phyloP scores from a whole-genome alignment of 2,329 filamentous ascomycete genomes.

The Tetracladium maxilliforme region DNA sequence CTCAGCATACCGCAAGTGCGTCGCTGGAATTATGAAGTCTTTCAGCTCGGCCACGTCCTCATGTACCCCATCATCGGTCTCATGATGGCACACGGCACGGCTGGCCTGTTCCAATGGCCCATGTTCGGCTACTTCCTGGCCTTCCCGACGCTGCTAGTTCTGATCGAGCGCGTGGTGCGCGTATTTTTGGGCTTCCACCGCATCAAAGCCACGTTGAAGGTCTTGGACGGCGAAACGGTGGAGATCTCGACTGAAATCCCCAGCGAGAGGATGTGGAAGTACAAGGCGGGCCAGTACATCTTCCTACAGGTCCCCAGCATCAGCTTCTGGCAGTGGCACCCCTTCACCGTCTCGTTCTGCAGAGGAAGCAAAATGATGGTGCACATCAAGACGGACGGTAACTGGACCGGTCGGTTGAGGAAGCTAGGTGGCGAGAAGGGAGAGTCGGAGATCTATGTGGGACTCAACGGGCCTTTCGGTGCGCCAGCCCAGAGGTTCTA shows the following conservation, averaged over 20 bases:
- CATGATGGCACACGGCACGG: constrained; percentile 37
- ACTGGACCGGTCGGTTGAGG: constrained; percentile 35
- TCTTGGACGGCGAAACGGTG: constrained; percentile 37
- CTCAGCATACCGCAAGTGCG: constrained; percentile 34
- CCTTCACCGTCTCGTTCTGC: constrained; percentile 42
- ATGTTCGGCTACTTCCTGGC: constrained; percentile 43
- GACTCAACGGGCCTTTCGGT: constrained; percentile 41
- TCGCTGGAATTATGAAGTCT: constrained; percentile 37
- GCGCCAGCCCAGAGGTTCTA: constrained; percentile 43
- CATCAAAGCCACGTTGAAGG: constrained; percentile 28
- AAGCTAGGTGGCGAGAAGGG: constrained; percentile 21
- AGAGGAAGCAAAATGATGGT: constrained; percentile 33
- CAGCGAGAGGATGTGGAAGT: constrained; percentile 30
- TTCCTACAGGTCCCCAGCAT: constrained; percentile 37
- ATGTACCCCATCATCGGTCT: constrained; percentile 43
- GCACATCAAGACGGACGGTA: constrained; percentile 42
- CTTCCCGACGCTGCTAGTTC: constrained; percentile 32
- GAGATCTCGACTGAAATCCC: constrained; percentile 31
- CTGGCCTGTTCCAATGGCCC: constrained; percentile 32
- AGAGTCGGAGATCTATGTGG: constrained; percentile 26
- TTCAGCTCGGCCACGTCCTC: constrained; percentile 39
- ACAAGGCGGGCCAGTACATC: constrained; percentile 41
- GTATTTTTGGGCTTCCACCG: constrained; percentile 28
- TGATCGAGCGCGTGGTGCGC: constrained; percentile 30
- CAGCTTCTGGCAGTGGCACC: constrained; percentile 42